These are phyloP conservation scores for Pichia sp. DNA, from an alignment of 1,139 yeast species.

Conservation along the genomic window DNA sequence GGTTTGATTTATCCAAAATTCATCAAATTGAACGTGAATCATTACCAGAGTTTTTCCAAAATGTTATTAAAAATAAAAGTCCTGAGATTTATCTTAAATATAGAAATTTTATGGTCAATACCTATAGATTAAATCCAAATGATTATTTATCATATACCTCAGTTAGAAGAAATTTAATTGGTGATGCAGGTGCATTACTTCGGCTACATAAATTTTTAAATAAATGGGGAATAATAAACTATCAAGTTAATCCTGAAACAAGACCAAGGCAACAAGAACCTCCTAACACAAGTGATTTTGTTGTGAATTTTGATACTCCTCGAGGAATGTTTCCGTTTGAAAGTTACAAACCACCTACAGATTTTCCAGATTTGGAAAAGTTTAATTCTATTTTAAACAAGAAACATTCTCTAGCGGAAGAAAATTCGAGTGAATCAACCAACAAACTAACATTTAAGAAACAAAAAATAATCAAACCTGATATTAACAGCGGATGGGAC, in stretches of 20 bases:
- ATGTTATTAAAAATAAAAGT: conserved; percentile 59
- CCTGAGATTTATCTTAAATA: conserved; percentile 82
- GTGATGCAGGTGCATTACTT: conserved; percentile 92
- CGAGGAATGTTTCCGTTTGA: conserved; percentile 93
- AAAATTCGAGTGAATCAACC: neutral
- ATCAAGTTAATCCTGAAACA: conserved; percentile 72
- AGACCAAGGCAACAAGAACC: conserved; percentile 65
- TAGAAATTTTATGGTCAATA: conserved; percentile 89
- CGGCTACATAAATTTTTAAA: conserved; percentile 83
- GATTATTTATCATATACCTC: conserved; percentile 92
- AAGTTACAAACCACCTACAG: conserved; percentile 55
- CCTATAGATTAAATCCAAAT: conserved; percentile 86
- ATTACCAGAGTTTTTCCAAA: conserved; percentile 86
- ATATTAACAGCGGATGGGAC: conserved; percentile 54
- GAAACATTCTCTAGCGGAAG: conserved; percentile 6
- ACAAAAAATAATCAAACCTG: conserved; percentile 35
- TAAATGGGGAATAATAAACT: conserved; percentile 95
- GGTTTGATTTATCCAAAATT: conserved; percentile 76
- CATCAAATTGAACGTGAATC: conserved; percentile 64
- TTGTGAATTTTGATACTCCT: conserved; percentile 79
- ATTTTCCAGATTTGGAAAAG: conserved; percentile 47
- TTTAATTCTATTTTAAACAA: conserved; percentile 42
- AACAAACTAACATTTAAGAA: conserved; percentile 33
- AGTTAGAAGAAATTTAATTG: conserved; percentile 87
- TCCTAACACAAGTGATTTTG: conserved; percentile 64